Percentiles rank a stretch among this genome's conserved stretches.
These are phyloP conservation scores for Raphanus sativus DNA, from an alignment of 345 rosid genomes.

Conservation along the genomic window DNA sequence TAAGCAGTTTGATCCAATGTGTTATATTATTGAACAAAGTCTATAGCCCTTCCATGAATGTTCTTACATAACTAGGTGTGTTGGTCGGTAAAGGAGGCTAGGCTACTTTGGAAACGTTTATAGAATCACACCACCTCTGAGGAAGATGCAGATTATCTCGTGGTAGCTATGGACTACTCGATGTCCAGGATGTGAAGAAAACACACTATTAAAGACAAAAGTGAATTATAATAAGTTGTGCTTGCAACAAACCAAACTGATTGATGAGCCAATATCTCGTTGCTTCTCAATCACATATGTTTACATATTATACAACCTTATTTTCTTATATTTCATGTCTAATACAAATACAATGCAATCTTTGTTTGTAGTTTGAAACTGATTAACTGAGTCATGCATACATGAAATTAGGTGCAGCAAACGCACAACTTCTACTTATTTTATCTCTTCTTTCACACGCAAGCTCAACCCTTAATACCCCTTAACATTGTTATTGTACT, in stretches of 20 bases:
- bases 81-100: conserved; percentile 87
- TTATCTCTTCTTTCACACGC: neutral
- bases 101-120: conserved; percentile 88
- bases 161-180: conserved; percentile 71
- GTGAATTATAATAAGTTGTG: neutral
- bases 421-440: neutral
- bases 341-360: neutral
- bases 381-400: neutral
- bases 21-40: neutral
- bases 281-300: conserved; percentile 45
- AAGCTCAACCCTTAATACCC: conserved; percentile 3
- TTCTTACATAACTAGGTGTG: conserved; percentile 66
- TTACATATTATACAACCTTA: too few relatives aligned
- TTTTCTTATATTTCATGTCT: too few relatives aligned
- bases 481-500: neutral
- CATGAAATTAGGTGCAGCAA: neutral
- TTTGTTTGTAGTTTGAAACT: neutral
- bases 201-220: neutral
- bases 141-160: conserved; percentile 93
- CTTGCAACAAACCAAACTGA: conserved; percentile 5
- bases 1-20: neutral
- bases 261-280: conserved; percentile 60
- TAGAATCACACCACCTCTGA: conserved; percentile 90
- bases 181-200: conserved; percentile 69
- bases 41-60: neutral